Evolutionary conservation across 257 asterid species (phyloP), one percentile per base, ranked within the genome.

Genomic region (Schizonepeta tenuifolia): DNA sequence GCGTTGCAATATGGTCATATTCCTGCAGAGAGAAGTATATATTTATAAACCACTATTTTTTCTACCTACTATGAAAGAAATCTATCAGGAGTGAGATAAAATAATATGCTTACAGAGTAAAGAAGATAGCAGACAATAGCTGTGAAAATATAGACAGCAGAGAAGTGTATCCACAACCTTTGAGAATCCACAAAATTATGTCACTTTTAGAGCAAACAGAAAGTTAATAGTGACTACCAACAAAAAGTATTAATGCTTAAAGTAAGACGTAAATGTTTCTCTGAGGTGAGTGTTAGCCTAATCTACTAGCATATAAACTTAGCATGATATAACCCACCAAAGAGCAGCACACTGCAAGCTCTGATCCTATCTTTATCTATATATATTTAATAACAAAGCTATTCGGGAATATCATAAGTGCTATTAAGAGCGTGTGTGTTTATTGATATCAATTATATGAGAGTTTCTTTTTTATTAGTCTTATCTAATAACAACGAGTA

Each of bases 121-220:
- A 95, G 99, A 80, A 87, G 93, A 83, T 87, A 95, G 91, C 99
- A 95, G 79, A 92, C 98, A 66, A 88, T 89, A 62, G 89, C 95
- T 24, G 99, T 90, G 96, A 95, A 86, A 68, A 84, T 58, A 81
- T 92, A 95, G 54, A 90, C 85, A 61, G 98, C 98, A 73, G 83
- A 78, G 83, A 91, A 95, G 86, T 95, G 99, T 82, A 95, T 80
- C 99, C 99, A 95, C 69, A 95, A 88, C 98, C 99, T 95, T 82
- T 47, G 58, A 82, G 84, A 79, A 82, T 66, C 56, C 83, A 72
- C 72, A 74, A 51, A 77, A 66, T 38, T 33, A 69, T 35, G 76
- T 79, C 70, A 79, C 21, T 77, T 62, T 47, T 28, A 24, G 53
- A 73, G 66, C 46, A 73, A 7, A 74, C 46, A 44, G 31, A 47